Conservation (phyloP, 31 red algal genomes). For the Endocladia muricata region DNA sequence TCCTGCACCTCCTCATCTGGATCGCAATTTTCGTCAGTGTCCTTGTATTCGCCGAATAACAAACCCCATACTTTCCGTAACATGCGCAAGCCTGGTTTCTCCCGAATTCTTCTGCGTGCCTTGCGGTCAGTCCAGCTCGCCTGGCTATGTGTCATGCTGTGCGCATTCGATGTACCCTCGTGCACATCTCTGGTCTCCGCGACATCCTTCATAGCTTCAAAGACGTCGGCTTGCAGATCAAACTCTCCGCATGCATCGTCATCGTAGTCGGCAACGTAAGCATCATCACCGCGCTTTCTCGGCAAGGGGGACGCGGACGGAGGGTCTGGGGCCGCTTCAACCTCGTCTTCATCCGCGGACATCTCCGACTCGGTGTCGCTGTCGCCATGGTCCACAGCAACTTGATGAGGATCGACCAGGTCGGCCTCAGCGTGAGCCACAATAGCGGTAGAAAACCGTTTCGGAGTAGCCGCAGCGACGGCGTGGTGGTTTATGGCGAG, state of each 20-base stretch:
- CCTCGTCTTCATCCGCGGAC: constrained; percentile 19
- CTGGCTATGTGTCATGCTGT: neutral
- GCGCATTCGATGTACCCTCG: neutral
- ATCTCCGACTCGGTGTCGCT: constrained; percentile 37
- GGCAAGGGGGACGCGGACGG: constrained; percentile 3
- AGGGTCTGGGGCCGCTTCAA: neutral
- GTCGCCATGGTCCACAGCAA: constrained; percentile 26
- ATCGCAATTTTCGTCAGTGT: neutral
- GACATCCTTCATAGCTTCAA: constrained; percentile 71
- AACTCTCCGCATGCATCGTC: constrained; percentile 55
- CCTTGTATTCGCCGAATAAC: constrained; percentile 31
- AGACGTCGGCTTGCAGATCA: constrained; percentile 75
- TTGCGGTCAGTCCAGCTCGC: neutral
- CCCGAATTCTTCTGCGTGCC: neutral
- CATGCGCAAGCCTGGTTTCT: neutral
- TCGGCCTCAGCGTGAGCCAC: constrained; percentile 25
- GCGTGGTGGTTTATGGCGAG: constrained; percentile 14
- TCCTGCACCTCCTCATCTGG: constrained; percentile 6
- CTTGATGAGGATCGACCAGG: neutral
- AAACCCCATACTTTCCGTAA: constrained; percentile 35
- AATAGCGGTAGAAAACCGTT: constrained; percentile 34
- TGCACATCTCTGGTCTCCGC: constrained; percentile 22
- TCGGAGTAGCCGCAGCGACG: constrained; percentile 26
- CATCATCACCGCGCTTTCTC: constrained; percentile 26
- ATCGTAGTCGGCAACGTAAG: constrained; percentile 61